These are phyloP conservation scores for Dendrocalamus latiflorus DNA, from an alignment of 202 grass and related monocot species.

Conservation along the genomic window DNA sequence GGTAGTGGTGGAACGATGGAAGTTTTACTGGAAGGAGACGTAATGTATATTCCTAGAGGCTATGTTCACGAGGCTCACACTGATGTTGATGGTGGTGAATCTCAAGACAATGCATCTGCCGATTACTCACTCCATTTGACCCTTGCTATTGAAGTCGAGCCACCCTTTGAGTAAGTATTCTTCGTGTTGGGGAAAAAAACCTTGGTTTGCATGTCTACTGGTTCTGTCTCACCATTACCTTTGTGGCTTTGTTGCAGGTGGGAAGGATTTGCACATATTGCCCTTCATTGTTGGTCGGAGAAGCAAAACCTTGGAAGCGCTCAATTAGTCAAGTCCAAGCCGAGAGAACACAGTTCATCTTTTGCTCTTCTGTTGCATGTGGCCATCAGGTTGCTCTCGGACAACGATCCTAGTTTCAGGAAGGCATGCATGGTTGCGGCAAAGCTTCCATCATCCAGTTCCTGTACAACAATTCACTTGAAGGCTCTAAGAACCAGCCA, in stretches of 20 bases:
- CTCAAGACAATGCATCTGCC: neutral
- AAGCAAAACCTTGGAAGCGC: conserved; percentile 31
- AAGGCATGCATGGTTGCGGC: conserved; percentile 66
- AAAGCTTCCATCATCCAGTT: conserved; percentile 21
- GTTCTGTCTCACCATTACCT: conserved; percentile 17
- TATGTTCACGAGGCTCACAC: conserved; percentile 72
- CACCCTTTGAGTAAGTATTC: no score
- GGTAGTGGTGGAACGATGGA: conserved; percentile 36
- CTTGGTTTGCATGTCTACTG: neutral
- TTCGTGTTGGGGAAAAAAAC: no score
- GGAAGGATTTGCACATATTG: no score
- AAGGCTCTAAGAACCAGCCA: conserved; percentile 6
- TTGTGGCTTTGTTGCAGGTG: conserved; percentile 58
- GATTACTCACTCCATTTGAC: conserved; percentile 77
- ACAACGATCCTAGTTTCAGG: conserved; percentile 40
- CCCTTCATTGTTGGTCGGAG: conserved; percentile 63
- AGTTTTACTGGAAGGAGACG: conserved; percentile 63
- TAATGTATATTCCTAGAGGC: conserved; percentile 86
- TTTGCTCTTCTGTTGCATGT: conserved; percentile 61
- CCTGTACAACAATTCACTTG: neutral
- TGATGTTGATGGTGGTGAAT: neutral
- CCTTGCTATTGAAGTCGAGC: conserved; percentile 82
- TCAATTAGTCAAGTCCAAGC: neutral
- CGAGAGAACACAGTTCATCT: conserved; percentile 7
- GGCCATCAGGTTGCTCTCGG: conserved; percentile 56